These are phyloP conservation scores for Elongisporangium anandrum DNA, from an alignment of 352 stramenopile species.

Conservation along the genomic window DNA sequence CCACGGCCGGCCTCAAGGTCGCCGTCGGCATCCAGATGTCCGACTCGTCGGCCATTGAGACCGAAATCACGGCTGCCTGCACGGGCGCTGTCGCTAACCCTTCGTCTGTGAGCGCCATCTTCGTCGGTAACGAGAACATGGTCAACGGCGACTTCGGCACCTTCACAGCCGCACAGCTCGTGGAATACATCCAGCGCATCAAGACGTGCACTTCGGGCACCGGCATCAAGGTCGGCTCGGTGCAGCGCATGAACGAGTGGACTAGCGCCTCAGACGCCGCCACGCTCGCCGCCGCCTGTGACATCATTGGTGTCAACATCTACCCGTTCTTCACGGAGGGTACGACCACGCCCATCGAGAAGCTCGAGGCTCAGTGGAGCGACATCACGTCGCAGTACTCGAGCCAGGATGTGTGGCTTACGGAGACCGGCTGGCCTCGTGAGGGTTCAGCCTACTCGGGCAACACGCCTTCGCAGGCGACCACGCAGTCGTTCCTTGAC, in stretches of 20 bases:
- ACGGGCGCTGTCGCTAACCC: slow-evolving; percentile 34
- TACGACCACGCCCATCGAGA: slow-evolving; percentile 23
- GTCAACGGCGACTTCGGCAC: slow-evolving; percentile 42
- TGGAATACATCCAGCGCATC: slow-evolving; percentile 50
- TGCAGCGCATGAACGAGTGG: slow-evolving; percentile 41
- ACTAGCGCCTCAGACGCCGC: slow-evolving; percentile 18
- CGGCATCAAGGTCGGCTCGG: slow-evolving; percentile 48
- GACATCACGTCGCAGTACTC: slow-evolving; percentile 35
- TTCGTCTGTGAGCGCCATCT: slow-evolving; percentile 41
- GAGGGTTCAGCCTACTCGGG: slow-evolving; percentile 16
- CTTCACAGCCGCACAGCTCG: slow-evolving; percentile 27
- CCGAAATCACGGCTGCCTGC: slow-evolving; percentile 59
- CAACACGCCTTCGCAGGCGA: slow-evolving; percentile 37
- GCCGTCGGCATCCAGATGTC: slow-evolving; percentile 60
- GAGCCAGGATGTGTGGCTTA: slow-evolving; percentile 29
- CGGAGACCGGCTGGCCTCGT: slow-evolving; percentile 56
- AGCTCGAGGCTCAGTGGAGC: slow-evolving; percentile 46
- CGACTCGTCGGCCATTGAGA: slow-evolving; percentile 27
- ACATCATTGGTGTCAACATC: slow-evolving; percentile 43
- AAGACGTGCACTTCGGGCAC: slow-evolving; percentile 35
- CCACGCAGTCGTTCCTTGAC: slow-evolving; percentile 36
- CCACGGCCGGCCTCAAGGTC: slow-evolving; percentile 38
- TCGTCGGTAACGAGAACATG: slow-evolving; percentile 76
- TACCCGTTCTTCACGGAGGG: slow-evolving; percentile 40
- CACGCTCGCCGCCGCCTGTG: slow-evolving; percentile 19